Conservation (phyloP, 2,329 filamentous ascomycete species). For the Metarhizium guizhouense region DNA sequence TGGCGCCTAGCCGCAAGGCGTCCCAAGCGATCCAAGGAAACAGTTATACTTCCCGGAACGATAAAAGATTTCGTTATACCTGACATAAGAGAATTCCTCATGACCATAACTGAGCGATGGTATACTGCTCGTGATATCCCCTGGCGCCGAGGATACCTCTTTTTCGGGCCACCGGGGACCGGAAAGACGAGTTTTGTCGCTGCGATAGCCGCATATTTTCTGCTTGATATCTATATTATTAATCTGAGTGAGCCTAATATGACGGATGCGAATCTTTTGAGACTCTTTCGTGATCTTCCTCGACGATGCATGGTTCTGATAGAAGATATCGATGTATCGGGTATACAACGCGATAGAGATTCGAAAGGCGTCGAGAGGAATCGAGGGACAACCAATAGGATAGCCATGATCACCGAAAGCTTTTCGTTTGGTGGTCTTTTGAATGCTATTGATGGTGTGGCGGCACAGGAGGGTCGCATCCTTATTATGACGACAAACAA, state of each 20-base stretch:
- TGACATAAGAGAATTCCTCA: conserved; percentile 72
- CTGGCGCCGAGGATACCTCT: conserved; percentile 67
- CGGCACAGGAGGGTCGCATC: conserved; percentile 68
- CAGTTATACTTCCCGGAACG: conserved; percentile 60
- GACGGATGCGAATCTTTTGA: conserved; percentile 51
- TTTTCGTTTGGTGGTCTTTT: conserved; percentile 72
- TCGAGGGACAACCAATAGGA: too few species aligned
- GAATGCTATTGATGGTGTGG: conserved; percentile 77
- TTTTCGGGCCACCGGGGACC: conserved; percentile 66
- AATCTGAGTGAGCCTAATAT: conserved; percentile 46
- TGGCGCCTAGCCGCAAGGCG: conserved; percentile 53
- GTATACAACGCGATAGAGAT: conserved; percentile 35
- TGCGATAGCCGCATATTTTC: conserved; percentile 56
- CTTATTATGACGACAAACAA: conserved; percentile 79
- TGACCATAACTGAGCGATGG: conserved; percentile 61
- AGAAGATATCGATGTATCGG: conserved; percentile 62
- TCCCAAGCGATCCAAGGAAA: conserved; percentile 62
- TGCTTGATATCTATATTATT: conserved; percentile 58
- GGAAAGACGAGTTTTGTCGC: conserved; percentile 64
- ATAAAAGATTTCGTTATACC: conserved; percentile 58
- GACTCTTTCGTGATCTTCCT: conserved; percentile 52
- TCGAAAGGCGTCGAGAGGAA: background rate
- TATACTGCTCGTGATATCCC: conserved; percentile 70
- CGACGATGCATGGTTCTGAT: conserved; percentile 56
- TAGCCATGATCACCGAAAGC: conserved; percentile 15